Evolutionary conservation across 129 eudicot species (phyloP).

Genomic region (Chrysanthemum lavandulifolium): DNA sequence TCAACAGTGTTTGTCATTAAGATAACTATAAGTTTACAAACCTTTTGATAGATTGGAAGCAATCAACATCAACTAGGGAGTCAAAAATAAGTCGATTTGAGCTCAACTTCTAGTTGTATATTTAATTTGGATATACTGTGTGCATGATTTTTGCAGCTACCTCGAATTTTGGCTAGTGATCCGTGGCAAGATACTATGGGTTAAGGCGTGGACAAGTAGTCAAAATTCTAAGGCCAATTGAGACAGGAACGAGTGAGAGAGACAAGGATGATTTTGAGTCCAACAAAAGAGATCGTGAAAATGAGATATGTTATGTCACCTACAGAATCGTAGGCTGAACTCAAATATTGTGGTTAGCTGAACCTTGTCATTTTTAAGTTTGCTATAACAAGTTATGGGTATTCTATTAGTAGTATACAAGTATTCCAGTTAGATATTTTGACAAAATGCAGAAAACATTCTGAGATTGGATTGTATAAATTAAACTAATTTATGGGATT

Average conservation of each 20-base stretch:
- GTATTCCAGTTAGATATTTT: neutral
- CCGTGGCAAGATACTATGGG: constrained; percentile 39
- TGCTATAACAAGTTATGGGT: neutral
- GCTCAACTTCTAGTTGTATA: neutral
- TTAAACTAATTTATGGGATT: neutral
- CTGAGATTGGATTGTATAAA: neutral
- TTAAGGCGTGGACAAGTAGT: constrained; percentile 40
- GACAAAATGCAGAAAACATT: neutral
- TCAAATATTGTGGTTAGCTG: neutral
- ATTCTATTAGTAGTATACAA: neutral
- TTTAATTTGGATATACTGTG: neutral
- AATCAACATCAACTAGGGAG: neutral
- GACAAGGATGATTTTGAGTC: constrained; percentile 39
- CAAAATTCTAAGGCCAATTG: constrained; percentile 34
- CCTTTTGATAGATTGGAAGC: neutral
- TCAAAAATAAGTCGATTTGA: neutral
- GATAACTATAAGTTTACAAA: neutral
- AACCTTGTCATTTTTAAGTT: constrained; percentile 1
- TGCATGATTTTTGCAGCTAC: constrained; percentile 28
- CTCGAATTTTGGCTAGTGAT: constrained; percentile 29
- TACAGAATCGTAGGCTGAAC: constrained; percentile 34
- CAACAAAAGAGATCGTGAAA: constrained; percentile 27
- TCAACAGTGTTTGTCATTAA: neutral
- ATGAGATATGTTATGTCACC: constrained; percentile 31
- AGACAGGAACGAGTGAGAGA: constrained; percentile 37